These are phyloP conservation scores for Stachybotrys echinatus DNA, from an alignment of 2,329 filamentous ascomycete species.

Conservation along the genomic window DNA sequence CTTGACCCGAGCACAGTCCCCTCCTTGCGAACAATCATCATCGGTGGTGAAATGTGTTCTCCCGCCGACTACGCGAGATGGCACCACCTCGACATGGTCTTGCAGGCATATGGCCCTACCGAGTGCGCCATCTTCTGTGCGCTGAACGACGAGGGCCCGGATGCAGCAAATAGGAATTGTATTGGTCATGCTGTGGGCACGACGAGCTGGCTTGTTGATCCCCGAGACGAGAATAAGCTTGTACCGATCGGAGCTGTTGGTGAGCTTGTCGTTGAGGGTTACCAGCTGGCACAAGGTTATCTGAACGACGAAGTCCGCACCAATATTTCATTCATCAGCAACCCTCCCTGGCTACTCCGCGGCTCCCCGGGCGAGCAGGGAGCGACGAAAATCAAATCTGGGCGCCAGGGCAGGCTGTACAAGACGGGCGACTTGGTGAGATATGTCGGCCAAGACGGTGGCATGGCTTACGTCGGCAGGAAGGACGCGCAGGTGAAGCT, in stretches of 20 bases:
- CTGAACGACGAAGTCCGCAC: conserved; percentile 29
- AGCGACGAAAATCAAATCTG: too few relatives aligned
- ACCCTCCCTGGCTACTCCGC: conserved; percentile 27
- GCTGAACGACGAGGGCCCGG: background rate
- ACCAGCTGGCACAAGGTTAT: conserved; percentile 44
- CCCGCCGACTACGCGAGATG: conserved; percentile 2
- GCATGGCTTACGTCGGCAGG: conserved; percentile 39
- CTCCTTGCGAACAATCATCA: conserved; percentile 4
- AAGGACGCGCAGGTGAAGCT: conserved; percentile 55
- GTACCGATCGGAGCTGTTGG: conserved; percentile 24
- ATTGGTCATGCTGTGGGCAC: background rate
- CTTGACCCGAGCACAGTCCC: conserved; percentile 2
- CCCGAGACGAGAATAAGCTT: conserved; percentile 12
- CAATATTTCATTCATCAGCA: conserved; percentile 21
- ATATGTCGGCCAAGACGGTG: conserved; percentile 33
- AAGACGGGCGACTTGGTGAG: conserved; percentile 40
- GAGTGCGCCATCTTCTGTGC: conserved; percentile 5
- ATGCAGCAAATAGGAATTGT: conserved; percentile 2
- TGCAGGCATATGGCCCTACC: conserved; percentile 6
- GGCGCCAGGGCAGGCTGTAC: too few relatives aligned
- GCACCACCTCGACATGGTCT: background rate
- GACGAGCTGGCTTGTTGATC: conserved; percentile 16
- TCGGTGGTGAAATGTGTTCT: conserved; percentile 5
- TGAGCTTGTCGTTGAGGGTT: conserved; percentile 40
- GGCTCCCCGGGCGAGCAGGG: too few relatives aligned